Evolutionary conservation across 164 flowering plant genomes (phyloP).

Genomic region (Dillenia suffruticosa): DNA sequence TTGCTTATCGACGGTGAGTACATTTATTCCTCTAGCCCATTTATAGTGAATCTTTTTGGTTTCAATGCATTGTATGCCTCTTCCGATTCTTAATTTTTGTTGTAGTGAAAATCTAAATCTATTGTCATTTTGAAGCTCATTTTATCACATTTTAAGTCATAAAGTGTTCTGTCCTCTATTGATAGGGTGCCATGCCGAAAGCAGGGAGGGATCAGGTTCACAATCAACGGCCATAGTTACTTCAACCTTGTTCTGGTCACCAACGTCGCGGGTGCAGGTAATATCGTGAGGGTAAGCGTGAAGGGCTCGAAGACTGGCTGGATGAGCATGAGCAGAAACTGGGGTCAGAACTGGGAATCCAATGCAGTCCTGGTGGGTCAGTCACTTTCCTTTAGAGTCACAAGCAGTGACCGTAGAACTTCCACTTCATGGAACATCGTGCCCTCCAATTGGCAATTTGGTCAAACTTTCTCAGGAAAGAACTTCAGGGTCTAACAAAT

Average conservation of each 20-base stretch:
- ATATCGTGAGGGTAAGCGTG: conserved; percentile 46
- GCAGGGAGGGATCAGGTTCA: conserved; percentile 70
- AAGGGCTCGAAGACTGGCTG: conserved; percentile 64
- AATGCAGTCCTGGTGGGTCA: conserved; percentile 57
- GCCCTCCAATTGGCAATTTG: conserved; percentile 74
- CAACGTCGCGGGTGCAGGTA: conserved; percentile 87
- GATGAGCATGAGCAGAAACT: conserved; percentile 71
- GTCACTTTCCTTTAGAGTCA: conserved; percentile 67
- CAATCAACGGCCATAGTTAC: conserved; percentile 67
- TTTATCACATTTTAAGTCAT: not conserved
- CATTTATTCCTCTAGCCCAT: not conserved
- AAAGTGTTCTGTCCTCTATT: not conserved
- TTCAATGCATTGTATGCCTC: too few relatives aligned
- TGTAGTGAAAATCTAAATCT: too few relatives aligned
- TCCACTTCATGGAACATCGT: conserved; percentile 68
- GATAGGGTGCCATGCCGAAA: conserved; percentile 71
- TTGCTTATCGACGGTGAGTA: conserved; percentile 42
- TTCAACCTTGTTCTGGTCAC: conserved; percentile 66
- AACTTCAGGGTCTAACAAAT: conserved; percentile 56
- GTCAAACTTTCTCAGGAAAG: conserved; percentile 71
- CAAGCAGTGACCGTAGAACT: conserved; percentile 62
- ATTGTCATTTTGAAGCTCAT: not conserved
- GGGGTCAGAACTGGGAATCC: conserved; percentile 91
- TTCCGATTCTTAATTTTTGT: too few relatives aligned
- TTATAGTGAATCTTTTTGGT: not conserved